Percentiles rank a stretch among this genome's conserved stretches.
phyloP scores from a whole-genome alignment of 352 stramenopile species.

The Pythium apleroticum region DNA sequence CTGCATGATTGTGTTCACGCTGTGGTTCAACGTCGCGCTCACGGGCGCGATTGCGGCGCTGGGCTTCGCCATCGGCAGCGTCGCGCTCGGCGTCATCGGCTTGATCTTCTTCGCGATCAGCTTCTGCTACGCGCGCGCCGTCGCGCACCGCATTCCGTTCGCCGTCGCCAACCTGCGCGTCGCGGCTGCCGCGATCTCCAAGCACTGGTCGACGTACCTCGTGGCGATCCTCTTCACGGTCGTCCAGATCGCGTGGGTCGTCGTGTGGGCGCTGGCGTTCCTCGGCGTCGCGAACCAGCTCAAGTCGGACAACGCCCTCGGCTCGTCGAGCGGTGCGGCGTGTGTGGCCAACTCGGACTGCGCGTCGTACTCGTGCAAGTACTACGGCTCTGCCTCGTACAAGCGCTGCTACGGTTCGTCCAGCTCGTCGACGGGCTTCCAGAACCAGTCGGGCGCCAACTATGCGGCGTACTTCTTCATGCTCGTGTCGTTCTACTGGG shows the following conservation, averaged over 20 bases:
- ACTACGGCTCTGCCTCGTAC: slow-evolving; percentile 11
- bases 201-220: slow-evolving; percentile 87
- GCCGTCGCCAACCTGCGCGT: slow-evolving; percentile 91
- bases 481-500: slow-evolving; percentile 95
- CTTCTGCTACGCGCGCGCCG: slow-evolving; percentile 84
- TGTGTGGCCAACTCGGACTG: slow-evolving; percentile 39
- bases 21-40: slow-evolving; percentile 85
- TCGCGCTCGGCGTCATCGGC: slow-evolving; percentile 70
- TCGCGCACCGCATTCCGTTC: slow-evolving; percentile 92
- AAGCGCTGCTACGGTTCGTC: slow-evolving; percentile 25
- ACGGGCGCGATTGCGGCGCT: slow-evolving; percentile 64
- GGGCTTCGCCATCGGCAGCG: slow-evolving; percentile 64
- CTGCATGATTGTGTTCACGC: slow-evolving; percentile 83
- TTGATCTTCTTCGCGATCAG: slow-evolving; percentile 63
- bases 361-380: slow-evolving; percentile 39
- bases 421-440: slow-evolving; percentile 30
- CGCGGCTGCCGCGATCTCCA: slow-evolving; percentile 86
- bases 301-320: slow-evolving; percentile 27
- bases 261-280: slow-evolving; percentile 87
- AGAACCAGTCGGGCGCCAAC: slow-evolving; percentile 33
- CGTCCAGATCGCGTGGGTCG: slow-evolving; percentile 89
- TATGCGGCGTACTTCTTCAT: slow-evolving; percentile 79
- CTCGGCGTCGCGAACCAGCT: slow-evolving; percentile 88
- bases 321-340: slow-evolving; percentile 11
- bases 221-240: slow-evolving; percentile 87